Evolutionary conservation across 2,329 filamentous ascomycete genomes (phyloP).

Genomic region (Basipetospora sp.): DNA sequence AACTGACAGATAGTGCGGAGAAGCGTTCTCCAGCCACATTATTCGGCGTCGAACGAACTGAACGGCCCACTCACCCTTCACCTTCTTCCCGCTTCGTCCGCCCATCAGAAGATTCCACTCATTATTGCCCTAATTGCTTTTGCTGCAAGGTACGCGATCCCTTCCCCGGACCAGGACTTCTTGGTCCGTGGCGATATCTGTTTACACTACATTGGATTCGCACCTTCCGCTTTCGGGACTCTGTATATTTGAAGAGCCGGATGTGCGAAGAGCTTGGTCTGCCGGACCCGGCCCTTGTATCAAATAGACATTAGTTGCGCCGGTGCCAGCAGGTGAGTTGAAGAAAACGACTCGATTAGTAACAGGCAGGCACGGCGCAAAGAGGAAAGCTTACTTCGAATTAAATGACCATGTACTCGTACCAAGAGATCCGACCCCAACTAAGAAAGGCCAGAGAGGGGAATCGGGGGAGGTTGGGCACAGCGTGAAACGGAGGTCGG

Average conservation of each 20-base stretch:
- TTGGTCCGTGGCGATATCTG: background rate
- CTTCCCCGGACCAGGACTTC: constrained; percentile 2
- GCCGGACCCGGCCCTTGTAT: background rate
- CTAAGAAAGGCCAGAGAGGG: background rate
- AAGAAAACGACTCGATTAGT: too few species aligned
- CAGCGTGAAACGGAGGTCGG: background rate
- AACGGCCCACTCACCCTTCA: background rate
- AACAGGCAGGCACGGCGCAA: too few species aligned
- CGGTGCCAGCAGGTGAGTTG: too few species aligned
- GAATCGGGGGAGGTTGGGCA: background rate
- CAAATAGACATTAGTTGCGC: too few species aligned
- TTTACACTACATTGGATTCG: background rate
- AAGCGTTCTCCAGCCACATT: background rate
- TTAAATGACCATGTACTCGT: too few species aligned
- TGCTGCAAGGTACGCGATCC: constrained; percentile 2
- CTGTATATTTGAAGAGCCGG: background rate
- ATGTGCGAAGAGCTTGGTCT: background rate
- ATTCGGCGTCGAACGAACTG: too few species aligned
- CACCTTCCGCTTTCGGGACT: background rate
- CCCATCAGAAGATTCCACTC: background rate
- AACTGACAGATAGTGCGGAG: background rate
- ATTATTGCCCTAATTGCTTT: background rate
- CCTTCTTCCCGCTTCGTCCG: background rate
- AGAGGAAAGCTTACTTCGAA: too few species aligned
- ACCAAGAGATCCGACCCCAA: too few species aligned